phyloP scores from a whole-genome alignment of 2,329 filamentous ascomycete species.

The Akanthomyces uredinophilus region DNA sequence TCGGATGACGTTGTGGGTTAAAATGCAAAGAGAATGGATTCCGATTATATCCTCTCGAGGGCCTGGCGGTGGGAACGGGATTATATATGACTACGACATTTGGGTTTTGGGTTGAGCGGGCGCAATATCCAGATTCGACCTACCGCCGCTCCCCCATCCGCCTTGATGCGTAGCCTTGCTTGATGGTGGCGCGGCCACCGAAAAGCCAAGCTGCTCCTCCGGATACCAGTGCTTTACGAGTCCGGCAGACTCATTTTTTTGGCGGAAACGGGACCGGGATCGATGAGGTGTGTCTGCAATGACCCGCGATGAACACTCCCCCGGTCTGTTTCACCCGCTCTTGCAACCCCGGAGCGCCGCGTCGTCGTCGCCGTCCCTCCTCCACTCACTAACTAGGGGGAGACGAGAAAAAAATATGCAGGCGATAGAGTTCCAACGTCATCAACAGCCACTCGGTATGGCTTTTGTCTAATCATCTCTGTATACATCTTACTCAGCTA shows the following conservation, averaged over 20 bases:
- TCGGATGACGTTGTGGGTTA: background rate
- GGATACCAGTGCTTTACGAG: background rate
- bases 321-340: background rate
- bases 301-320: background rate
- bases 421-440: constrained; percentile 10
- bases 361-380: background rate
- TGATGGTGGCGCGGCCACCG: background rate
- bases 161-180: background rate
- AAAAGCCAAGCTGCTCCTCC: background rate
- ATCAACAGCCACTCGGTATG: background rate
- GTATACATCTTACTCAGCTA: constrained; percentile 5
- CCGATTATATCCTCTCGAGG: too few relatives aligned
- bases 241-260: background rate
- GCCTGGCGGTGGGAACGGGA: background rate
- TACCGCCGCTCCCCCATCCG: background rate
- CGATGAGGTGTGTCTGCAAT: background rate
- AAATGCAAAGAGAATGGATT: background rate
- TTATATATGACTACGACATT: background rate
- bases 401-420: background rate
- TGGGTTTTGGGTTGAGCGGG: background rate
- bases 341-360: background rate
- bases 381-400: background rate
- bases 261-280: background rate
- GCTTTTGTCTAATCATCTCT: background rate
- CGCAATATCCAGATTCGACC: background rate